phyloP scores from a whole-genome alignment of 441 rosid species.

The Biscutella laevigata region DNA sequence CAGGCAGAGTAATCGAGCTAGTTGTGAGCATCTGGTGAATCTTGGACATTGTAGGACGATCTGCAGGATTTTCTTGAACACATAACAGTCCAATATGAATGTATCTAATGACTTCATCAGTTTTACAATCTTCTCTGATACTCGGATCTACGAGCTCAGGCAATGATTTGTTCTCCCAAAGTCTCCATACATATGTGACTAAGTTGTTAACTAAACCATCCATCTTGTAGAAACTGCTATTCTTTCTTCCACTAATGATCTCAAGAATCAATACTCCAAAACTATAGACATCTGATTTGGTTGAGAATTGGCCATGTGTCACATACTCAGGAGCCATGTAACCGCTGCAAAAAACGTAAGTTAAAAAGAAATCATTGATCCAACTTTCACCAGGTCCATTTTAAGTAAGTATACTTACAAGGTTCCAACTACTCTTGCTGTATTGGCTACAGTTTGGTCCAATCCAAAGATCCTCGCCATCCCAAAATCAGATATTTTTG shows the following conservation, averaged over 20 bases:
- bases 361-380: background rate
- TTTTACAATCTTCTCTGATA: background rate
- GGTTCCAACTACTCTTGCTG: constrained; percentile 32
- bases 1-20: constrained; percentile 15
- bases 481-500: constrained; percentile 39
- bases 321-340: constrained; percentile 34
- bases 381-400: background rate
- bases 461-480: constrained; percentile 33
- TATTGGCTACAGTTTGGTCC: constrained; percentile 19
- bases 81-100: constrained; percentile 36
- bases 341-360: too few relatives aligned
- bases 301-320: constrained; percentile 25
- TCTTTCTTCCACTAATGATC: constrained; percentile 26
- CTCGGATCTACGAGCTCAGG: constrained; percentile 23
- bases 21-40: constrained; percentile 34
- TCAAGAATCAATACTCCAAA: constrained; percentile 32
- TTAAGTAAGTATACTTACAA: constrained; percentile 13
- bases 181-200: constrained; percentile 31
- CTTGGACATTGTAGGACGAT: constrained; percentile 33
- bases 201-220: constrained; percentile 12
- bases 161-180: constrained; percentile 31
- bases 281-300: constrained; percentile 29
- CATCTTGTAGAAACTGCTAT: background rate
- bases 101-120: constrained; percentile 30
- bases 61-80: constrained; percentile 29